These are phyloP conservation scores for Starmerella floricola DNA, from an alignment of 805 yeast genomes.

Conservation along the genomic window DNA sequence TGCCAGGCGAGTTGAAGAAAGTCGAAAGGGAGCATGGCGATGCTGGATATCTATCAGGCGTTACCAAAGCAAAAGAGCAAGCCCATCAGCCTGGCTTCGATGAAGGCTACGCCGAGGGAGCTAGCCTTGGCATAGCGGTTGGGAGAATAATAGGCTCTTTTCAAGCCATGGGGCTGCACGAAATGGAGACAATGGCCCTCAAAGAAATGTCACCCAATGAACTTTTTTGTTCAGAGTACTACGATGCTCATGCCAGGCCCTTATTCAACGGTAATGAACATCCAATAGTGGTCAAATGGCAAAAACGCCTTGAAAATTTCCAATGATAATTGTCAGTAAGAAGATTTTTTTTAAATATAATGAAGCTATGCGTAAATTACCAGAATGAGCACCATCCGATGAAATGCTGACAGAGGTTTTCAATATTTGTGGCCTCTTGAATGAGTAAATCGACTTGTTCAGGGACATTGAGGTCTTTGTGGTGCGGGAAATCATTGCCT, in stretches of 20 bases:
- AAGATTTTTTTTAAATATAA: background rate
- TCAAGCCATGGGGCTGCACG: constrained; percentile 31
- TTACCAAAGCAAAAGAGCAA: constrained; percentile 52
- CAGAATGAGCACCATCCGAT: constrained; percentile 99
- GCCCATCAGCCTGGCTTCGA: constrained; percentile 75
- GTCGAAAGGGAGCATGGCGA: constrained; percentile 49
- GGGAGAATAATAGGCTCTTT: constrained; percentile 53
- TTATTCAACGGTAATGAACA: constrained; percentile 27
- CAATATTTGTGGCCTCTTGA: constrained; percentile 92
- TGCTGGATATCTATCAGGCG: constrained; percentile 76
- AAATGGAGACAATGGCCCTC: constrained; percentile 27
- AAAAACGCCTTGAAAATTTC: constrained; percentile 9
- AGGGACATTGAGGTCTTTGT: constrained; percentile 61
- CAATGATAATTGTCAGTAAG: background rate
- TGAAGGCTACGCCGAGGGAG: constrained; percentile 65
- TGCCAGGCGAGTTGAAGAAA: constrained; percentile 19
- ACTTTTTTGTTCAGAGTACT: constrained; percentile 44
- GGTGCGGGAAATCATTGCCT: constrained; percentile 80
- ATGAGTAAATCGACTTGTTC: constrained; percentile 88
- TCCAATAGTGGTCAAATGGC: constrained; percentile 40
- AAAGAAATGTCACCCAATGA: constrained; percentile 47
- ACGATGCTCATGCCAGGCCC: constrained; percentile 32
- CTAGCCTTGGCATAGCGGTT: constrained; percentile 48
- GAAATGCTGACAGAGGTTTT: constrained; percentile 89
- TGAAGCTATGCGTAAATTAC: constrained; percentile 31